Evolutionary conservation across 164 flowering plant species (phyloP).

Genomic region (Vitis labrusca): DNA sequence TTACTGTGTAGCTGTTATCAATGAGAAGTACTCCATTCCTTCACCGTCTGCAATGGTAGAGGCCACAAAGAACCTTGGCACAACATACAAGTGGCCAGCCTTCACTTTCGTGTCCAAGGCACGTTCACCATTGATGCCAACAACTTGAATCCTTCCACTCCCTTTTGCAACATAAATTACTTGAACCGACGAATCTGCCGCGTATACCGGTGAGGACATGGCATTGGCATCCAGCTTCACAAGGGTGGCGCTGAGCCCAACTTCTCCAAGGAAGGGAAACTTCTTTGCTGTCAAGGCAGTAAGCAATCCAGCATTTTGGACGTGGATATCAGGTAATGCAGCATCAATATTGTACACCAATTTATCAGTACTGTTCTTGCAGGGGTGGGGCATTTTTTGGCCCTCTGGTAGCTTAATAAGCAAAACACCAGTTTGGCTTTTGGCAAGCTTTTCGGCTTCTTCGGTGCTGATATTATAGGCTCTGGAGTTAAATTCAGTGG

Average conservation of each 20-base stretch:
- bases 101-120: constrained; percentile 21
- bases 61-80: constrained; percentile 33
- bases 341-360: constrained; percentile 9
- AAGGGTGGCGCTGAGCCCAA: constrained; percentile 24
- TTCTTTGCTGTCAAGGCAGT: constrained; percentile 9
- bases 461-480: constrained; percentile 8
- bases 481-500: constrained; percentile 18
- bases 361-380: not conserved
- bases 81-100: constrained; percentile 26
- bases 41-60: constrained; percentile 22
- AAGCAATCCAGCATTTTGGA: constrained; percentile 7
- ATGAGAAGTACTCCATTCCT: constrained; percentile 26
- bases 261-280: constrained; percentile 20
- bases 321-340: constrained; percentile 7
- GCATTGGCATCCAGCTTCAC: constrained; percentile 24
- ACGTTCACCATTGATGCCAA: constrained; percentile 23
- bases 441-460: constrained; percentile 16
- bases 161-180: constrained; percentile 31
- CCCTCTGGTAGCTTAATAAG: constrained; percentile 24
- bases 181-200: constrained; percentile 15
- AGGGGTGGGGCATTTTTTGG: constrained; percentile 14
- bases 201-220: constrained; percentile 15
- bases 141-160: constrained; percentile 29
- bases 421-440: constrained; percentile 21
- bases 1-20: too few relatives aligned